Evolutionary conservation across 192 early-diverging fungal species (phyloP).

Genomic region (Lobosporangium transversale): DNA sequence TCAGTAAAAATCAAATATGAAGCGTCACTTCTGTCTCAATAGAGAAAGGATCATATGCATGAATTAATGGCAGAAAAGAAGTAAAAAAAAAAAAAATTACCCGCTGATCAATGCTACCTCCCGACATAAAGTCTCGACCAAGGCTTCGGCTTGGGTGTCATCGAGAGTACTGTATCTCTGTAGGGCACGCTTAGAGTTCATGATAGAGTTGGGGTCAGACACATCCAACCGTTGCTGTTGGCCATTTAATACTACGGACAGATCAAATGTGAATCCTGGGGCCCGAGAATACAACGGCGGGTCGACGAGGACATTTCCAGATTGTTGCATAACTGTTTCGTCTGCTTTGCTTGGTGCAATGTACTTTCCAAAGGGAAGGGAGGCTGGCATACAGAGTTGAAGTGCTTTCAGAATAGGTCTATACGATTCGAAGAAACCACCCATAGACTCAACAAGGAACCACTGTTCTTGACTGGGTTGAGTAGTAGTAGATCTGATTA

Average conservation of each 20-base stretch:
- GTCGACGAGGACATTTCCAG: constrained; percentile 11
- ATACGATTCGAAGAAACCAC: constrained; percentile 50
- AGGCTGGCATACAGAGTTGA: constrained; percentile 31
- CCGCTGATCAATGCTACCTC: constrained; percentile 69
- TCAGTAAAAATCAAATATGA: too few relatives aligned
- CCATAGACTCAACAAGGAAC: constrained; percentile 53
- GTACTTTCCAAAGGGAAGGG: constrained; percentile 54
- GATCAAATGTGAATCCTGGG: constrained; percentile 37
- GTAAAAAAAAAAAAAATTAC: constrained; percentile 4
- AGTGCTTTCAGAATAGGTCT: constrained; percentile 49
- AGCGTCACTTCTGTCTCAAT: too few relatives aligned
- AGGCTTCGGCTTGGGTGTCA: constrained; percentile 58
- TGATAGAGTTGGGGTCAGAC: not conserved
- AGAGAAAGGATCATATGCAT: not conserved
- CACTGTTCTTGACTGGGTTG: not conserved
- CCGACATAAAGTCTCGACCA: constrained; percentile 57
- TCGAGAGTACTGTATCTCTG: constrained; percentile 51
- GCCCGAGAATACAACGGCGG: constrained; percentile 53
- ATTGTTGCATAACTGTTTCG: not conserved
- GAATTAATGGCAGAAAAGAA: too few relatives aligned
- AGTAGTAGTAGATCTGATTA: constrained; percentile 2
- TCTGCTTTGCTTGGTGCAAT: constrained; percentile 33
- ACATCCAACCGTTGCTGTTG: constrained; percentile 17
- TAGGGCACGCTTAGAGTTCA: constrained; percentile 5
- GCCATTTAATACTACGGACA: constrained; percentile 28